Evolutionary conservation across 192 early-diverging fungal species (phyloP), one percentile per base, ranked within the genome.

Genomic region (Coemansia sp.): DNA sequence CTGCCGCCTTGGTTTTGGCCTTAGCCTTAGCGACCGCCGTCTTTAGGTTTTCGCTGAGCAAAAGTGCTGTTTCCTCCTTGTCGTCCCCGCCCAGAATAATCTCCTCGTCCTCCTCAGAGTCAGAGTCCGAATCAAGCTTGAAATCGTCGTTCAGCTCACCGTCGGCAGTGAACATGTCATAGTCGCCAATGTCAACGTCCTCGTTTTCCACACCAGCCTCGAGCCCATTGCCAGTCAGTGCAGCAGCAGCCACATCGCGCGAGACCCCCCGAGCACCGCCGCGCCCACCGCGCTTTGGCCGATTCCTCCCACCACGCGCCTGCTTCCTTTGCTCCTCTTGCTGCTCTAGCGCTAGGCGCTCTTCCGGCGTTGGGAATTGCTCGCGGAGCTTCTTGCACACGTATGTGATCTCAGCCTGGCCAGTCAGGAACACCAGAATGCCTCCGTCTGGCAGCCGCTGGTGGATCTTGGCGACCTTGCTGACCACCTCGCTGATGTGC

Each of bases 391-490:
- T 87, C 63, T 89, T 90, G 62, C 92, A 93, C 15, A 96, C 74
- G 1, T 88, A 85, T 24, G 86, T 89, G 41, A 99, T 96, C 79
- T 99, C 98, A 34, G 91, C 90, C 74, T 98, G 96, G 31, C 98
- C 97, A 15, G 96, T 95, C 72, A 98, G 71, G 76, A 99, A 99
- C 29, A 99, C 90, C 29, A 99, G 86, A 36, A 99, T 96, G 3
- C 93, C 97, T 62, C 97, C 98, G 36, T 81, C 88, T 2, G 98
- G 97, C n/a, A 99, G 87, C 6, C 90, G 87, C 22, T 86, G 87
- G 85, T 99, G 98, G 65, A 99, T 97, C 78, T 98, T 98, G 75
- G 85, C 82, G 5, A 97, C 89, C 79, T 99, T 99, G 66, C 93
- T 93, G 74, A 88, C 91, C 0, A 92, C 95, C 78, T 98, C 97